phyloP scores from a whole-genome alignment of 2,329 filamentous ascomycete genomes.

The Nemania sp. region DNA sequence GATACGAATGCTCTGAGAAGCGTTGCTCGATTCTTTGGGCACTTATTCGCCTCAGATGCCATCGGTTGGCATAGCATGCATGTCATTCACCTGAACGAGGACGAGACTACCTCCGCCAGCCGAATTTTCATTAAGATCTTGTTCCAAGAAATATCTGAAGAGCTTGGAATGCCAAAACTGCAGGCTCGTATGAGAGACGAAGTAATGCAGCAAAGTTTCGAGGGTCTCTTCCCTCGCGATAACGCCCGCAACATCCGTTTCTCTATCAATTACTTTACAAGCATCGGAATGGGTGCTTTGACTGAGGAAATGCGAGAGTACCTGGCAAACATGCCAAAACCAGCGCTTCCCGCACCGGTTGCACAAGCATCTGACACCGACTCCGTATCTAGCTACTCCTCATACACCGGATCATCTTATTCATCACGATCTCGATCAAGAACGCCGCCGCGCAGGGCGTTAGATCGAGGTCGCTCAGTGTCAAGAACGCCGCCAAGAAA shows the following conservation, averaged over 20 bases:
- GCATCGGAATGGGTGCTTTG: conserved; percentile 91
- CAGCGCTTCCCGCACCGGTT: conserved; percentile 69
- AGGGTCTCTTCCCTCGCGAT: conserved; percentile 87
- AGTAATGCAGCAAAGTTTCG: conserved; percentile 73
- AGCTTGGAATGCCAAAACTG: conserved; percentile 80
- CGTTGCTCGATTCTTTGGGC: conserved; percentile 92
- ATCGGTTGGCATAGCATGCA: conserved; percentile 91
- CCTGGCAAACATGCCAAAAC: conserved; percentile 87
- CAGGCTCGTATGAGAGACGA: conserved; percentile 78
- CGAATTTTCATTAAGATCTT: conserved; percentile 99
- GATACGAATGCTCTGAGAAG: conserved; percentile 95
- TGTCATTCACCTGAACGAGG: conserved; percentile 87
- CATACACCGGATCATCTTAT: conserved; percentile 67
- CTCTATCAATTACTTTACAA: conserved; percentile 99
- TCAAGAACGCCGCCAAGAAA: conserved; percentile 41
- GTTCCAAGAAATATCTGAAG: conserved; percentile 88
- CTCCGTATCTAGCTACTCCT: conserved; percentile 78
- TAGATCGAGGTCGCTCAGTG: conserved; percentile 43
- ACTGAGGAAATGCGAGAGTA: conserved; percentile 95
- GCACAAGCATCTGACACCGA: conserved; percentile 67
- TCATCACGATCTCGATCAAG: conserved; percentile 55
- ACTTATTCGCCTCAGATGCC: conserved; percentile 83
- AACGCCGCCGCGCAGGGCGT: conserved; percentile 42
- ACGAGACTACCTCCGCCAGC: conserved; percentile 93
- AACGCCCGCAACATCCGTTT: conserved; percentile 90